phyloP scores from a whole-genome alignment of 1,139 yeast species.

The Candida sp. region DNA sequence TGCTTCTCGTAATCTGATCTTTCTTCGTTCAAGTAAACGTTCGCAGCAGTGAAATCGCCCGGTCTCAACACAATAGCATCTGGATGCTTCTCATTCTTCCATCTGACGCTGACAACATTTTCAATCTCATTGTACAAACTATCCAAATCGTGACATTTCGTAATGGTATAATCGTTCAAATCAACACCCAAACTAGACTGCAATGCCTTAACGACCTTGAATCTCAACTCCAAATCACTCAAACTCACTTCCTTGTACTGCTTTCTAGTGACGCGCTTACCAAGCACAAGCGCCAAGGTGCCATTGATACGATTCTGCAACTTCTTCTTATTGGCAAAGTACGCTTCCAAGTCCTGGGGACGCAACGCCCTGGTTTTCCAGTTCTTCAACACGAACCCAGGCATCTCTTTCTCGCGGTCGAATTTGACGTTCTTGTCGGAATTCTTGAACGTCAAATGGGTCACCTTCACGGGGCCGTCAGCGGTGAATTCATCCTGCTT shows the following conservation, averaged over 20 bases:
- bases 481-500: slow-evolving; percentile 46
- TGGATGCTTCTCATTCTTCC: slow-evolving; percentile 70
- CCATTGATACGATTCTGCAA: slow-evolving; percentile 28
- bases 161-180: slow-evolving; percentile 66
- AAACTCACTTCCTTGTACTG: slow-evolving; percentile 25
- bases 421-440: slow-evolving; percentile 35
- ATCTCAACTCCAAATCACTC: slow-evolving; percentile 60
- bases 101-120: slow-evolving; percentile 50
- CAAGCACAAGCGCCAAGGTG: slow-evolving; percentile 25
- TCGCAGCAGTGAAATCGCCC: slow-evolving; percentile 42
- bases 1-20: slow-evolving; percentile 33
- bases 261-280: slow-evolving; percentile 14
- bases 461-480: slow-evolving; percentile 35
- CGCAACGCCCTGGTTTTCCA: slow-evolving; percentile 37
- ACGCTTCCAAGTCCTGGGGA: slow-evolving; percentile 31
- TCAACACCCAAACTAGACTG: slow-evolving; percentile 65
- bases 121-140: slow-evolving; percentile 50
- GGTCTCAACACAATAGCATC: slow-evolving; percentile 58
- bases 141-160: slow-evolving; percentile 51
- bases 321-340: slow-evolving; percentile 26
- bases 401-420: slow-evolving; percentile 34
- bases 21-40: slow-evolving; percentile 58
- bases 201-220: slow-evolving; percentile 57
- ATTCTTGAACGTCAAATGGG: slow-evolving; percentile 39
- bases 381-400: slow-evolving; percentile 34